Conservation (phyloP, 805 yeast genomes). For the Zygosaccharomyces bailii region DNA sequence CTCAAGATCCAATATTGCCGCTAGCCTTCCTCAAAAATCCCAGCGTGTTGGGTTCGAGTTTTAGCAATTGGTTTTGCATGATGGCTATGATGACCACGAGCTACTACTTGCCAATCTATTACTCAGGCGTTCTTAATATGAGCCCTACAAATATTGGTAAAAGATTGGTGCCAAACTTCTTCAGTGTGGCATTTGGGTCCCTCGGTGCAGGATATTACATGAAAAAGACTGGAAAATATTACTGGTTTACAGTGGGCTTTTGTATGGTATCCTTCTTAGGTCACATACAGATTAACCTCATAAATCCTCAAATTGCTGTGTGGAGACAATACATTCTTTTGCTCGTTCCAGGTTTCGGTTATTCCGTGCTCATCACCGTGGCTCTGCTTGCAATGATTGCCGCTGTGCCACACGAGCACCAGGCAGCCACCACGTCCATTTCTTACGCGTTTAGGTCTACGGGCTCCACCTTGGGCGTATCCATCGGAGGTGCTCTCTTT, state of each 20-base stretch:
- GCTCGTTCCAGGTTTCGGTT: slow-evolving; percentile 52
- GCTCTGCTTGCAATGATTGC: slow-evolving; percentile 67
- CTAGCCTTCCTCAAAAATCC: slow-evolving; percentile 50
- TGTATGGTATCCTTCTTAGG: slow-evolving; percentile 48
- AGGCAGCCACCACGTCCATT: slow-evolving; percentile 83
- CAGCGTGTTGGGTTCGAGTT: slow-evolving; percentile 60
- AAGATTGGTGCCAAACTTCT: slow-evolving; percentile 57
- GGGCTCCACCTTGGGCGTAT: slow-evolving; percentile 81
- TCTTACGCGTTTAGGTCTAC: slow-evolving; percentile 85
- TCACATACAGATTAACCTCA: slow-evolving; percentile 35
- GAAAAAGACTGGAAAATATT: slow-evolving; percentile 61
- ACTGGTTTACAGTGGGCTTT: slow-evolving; percentile 42
- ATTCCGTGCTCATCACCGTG: slow-evolving; percentile 58
- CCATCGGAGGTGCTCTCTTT: slow-evolving; percentile 63
- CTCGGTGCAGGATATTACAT: slow-evolving; percentile 62
- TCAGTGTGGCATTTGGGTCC: slow-evolving; percentile 57
- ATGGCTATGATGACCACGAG: slow-evolving; percentile 47
- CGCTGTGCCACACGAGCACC: slow-evolving; percentile 63
- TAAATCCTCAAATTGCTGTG: slow-evolving; percentile 35
- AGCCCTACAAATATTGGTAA: slow-evolving; percentile 56
- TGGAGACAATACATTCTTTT: slow-evolving; percentile 45
- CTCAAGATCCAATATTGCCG: slow-evolving; percentile 62
- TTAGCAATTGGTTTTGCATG: slow-evolving; percentile 23
- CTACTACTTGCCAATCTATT: slow-evolving; percentile 61
- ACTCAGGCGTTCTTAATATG: slow-evolving; percentile 51